Conservation (phyloP, 2,329 filamentous ascomycete genomes). For the Talaromyces amestolkiae region DNA sequence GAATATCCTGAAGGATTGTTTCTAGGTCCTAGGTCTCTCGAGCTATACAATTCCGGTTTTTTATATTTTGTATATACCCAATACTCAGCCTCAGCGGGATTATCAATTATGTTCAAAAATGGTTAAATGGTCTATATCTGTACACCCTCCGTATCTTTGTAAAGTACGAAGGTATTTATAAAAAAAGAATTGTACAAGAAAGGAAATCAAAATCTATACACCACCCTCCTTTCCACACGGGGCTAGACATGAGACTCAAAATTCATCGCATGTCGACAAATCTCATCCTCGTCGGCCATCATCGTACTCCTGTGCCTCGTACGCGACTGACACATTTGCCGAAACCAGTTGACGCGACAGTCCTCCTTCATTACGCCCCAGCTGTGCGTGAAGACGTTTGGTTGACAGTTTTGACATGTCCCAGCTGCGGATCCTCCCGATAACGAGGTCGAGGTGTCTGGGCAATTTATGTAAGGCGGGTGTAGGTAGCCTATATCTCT, state of each 20-base stretch:
- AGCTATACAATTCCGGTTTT: neutral
- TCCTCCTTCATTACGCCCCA: slow-evolving; percentile 83
- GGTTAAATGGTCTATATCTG: neutral
- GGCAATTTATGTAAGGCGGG: slow-evolving; percentile 97
- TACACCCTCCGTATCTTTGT: neutral
- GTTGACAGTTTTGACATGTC: slow-evolving; percentile 82
- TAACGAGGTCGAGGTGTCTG: slow-evolving; percentile 66
- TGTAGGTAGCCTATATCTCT: slow-evolving; percentile 98
- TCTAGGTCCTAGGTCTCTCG: neutral
- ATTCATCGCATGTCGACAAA: slow-evolving; percentile 10
- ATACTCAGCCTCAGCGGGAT: neutral
- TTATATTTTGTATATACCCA: neutral
- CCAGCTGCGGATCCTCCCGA: neutral
- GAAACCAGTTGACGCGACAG: slow-evolving; percentile 97
- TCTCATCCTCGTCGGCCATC: slow-evolving; percentile 14
- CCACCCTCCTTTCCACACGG: too few relatives aligned
- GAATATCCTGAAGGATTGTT: slow-evolving; percentile 53
- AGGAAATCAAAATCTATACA: neutral
- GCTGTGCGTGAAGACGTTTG: slow-evolving; percentile 75
- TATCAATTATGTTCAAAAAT: neutral
- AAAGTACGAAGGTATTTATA: neutral
- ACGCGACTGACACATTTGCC: slow-evolving; percentile 58
- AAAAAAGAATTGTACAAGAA: neutral
- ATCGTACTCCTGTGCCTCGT: neutral
- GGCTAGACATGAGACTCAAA: neutral